Conservation (phyloP, 2,329 filamentous ascomycete genomes). For the Neonectria punicea region DNA sequence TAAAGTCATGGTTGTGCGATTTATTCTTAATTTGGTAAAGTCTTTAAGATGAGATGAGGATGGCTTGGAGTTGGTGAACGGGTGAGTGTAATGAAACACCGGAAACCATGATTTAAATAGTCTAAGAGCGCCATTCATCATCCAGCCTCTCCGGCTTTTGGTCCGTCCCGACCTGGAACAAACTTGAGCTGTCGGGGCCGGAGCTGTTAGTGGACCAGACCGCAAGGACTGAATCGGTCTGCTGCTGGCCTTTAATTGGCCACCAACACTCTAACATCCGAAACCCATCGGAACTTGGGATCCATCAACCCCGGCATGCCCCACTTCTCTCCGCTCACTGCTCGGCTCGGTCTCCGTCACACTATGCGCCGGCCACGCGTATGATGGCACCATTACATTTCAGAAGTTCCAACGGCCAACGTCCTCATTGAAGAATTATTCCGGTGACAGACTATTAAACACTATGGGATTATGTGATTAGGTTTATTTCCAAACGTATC, state of each 20-base stretch:
- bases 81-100: not conserved
- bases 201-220: not conserved
- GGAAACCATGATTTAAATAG: conserved; percentile 1
- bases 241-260: conserved; percentile 35
- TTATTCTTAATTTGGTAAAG: not conserved
- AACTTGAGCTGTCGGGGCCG: not conserved
- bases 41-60: not conserved
- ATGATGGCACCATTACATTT: not conserved
- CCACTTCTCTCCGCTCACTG: conserved; percentile 9
- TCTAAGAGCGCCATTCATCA: not conserved
- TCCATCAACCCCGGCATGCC: conserved; percentile 9
- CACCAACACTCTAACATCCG: conserved; percentile 32
- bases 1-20: conserved; percentile 26
- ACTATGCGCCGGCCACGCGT: not conserved
- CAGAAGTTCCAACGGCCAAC: not conserved
- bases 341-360: not conserved
- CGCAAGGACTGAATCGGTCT: conserved; percentile 29
- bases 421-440: not conserved
- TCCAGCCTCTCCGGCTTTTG: not conserved
- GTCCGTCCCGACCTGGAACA: conserved; percentile 21
- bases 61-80: not conserved
- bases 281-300: conserved; percentile 28
- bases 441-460: conserved; percentile 27
- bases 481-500: conserved; percentile 23
- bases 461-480: conserved; percentile 36